These are phyloP conservation scores for Candida schatavii DNA, from an alignment of 805 yeast genomes.

Conservation along the genomic window DNA sequence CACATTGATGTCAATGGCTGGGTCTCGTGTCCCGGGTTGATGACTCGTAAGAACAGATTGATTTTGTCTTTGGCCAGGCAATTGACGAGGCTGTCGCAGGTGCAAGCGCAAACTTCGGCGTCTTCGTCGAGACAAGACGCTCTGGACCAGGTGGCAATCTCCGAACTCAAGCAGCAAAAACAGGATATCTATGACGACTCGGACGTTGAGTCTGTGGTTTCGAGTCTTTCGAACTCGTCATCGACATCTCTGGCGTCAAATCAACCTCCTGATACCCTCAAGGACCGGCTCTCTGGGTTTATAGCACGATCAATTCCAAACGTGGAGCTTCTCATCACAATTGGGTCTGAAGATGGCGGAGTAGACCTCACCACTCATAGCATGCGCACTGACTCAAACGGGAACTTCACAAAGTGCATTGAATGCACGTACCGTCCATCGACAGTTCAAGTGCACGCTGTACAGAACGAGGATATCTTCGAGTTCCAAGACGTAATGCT, in stretches of 20 bases:
- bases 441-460: slow-evolving; percentile 49
- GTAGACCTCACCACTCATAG: slow-evolving; percentile 21
- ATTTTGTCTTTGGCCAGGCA: slow-evolving; percentile 69
- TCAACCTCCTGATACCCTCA: slow-evolving; percentile 38
- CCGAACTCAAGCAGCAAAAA: slow-evolving; percentile 24
- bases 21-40: slow-evolving; percentile 65
- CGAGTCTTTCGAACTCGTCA: slow-evolving; percentile 1
- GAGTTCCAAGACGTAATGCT: slow-evolving; percentile 44
- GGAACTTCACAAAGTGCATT: slow-evolving; percentile 58
- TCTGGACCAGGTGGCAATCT: slow-evolving; percentile 21
- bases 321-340: slow-evolving; percentile 50
- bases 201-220: slow-evolving; percentile 8
- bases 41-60: slow-evolving; percentile 68
- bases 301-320: slow-evolving; percentile 64
- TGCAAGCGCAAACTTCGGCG: slow-evolving; percentile 1
- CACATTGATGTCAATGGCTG: slow-evolving; percentile 69
- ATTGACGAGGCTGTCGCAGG: slow-evolving; percentile 44
- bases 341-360: slow-evolving; percentile 49
- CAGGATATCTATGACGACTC: slow-evolving; percentile 21
- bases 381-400: slow-evolving; percentile 59
- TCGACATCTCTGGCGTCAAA: slow-evolving; percentile 6
- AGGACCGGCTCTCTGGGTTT: slow-evolving; percentile 66
- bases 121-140: slow-evolving; percentile 1
- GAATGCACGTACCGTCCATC: slow-evolving; percentile 61
- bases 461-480: slow-evolving; percentile 45